A percentile compares a stretch with the other conserved stretches of the same genome.
Conservation (phyloP, 1,139 yeast species). For the Sugiyamaella castrensis region DNA sequence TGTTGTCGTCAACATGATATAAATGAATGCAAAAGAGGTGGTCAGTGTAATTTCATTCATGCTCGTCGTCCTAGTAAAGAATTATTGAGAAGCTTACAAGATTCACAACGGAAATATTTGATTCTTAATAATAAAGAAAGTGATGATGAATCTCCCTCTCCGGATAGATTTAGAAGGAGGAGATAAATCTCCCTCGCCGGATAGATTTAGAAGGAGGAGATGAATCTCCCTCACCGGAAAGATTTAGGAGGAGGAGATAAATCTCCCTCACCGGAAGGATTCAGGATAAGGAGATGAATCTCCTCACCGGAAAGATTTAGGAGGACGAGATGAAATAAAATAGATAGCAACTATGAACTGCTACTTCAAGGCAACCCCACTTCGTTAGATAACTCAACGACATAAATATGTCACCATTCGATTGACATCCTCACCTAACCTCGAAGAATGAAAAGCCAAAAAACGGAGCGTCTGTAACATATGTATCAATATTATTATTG, state of each 20-base stretch:
- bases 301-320: constrained; percentile 15
- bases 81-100: constrained; percentile 43
- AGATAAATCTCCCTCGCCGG: constrained; percentile 14
- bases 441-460: no score
- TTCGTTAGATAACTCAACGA: no score
- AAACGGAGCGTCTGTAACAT: no score
- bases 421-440: no score
- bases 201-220: constrained; percentile 10
- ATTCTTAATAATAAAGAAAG: constrained; percentile 6
- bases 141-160: constrained; percentile 14
- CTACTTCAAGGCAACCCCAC: no score
- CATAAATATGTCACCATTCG: no score
- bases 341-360: no score
- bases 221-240: constrained; percentile 15
- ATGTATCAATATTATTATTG: no score
- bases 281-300: constrained; percentile 11
- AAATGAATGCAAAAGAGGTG: constrained; percentile 67
- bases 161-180: constrained; percentile 13
- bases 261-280: constrained; percentile 15
- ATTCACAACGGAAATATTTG: constrained; percentile 36
- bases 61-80: constrained; percentile 54
- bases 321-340: constrained; percentile 9
- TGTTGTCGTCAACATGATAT: constrained; percentile 70
- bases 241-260: constrained; percentile 11
- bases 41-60: constrained; percentile 86